phyloP scores from a whole-genome alignment of 257 asterid species.

The Coffea canephora region DNA sequence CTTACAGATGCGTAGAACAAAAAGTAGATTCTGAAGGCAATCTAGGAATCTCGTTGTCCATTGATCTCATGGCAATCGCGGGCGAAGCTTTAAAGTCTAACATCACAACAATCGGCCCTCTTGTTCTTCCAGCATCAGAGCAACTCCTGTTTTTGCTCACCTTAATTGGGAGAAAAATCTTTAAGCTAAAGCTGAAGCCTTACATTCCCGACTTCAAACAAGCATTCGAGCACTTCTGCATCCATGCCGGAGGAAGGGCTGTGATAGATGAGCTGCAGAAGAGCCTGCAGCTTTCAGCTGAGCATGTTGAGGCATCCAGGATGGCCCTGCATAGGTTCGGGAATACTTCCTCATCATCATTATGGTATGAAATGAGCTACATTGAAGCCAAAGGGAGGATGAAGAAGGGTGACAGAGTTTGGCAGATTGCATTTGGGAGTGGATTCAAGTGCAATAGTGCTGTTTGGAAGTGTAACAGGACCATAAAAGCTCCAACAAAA shows the following conservation, averaged over 20 bases:
- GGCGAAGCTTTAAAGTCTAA: slow-evolving; percentile 85
- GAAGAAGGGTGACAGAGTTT: slow-evolving; percentile 70
- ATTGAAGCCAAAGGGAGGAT: slow-evolving; percentile 79
- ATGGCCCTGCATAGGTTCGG: slow-evolving; percentile 84
- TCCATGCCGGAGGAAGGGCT: slow-evolving; percentile 90
- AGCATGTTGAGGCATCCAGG: slow-evolving; percentile 90
- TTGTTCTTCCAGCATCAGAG: slow-evolving; percentile 81
- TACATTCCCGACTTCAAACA: slow-evolving; percentile 82
- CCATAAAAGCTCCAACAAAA: slow-evolving; percentile 48
- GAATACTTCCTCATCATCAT: slow-evolving; percentile 76
- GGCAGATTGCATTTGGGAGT: slow-evolving; percentile 92
- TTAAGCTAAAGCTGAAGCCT: slow-evolving; percentile 81
- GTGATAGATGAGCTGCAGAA: slow-evolving; percentile 91
- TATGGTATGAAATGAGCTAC: slow-evolving; percentile 74
- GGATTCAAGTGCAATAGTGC: slow-evolving; percentile 88
- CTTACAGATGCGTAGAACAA: slow-evolving; percentile 65
- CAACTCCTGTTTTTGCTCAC: slow-evolving; percentile 75
- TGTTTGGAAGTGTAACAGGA: slow-evolving; percentile 73
- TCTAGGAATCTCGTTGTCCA: slow-evolving; percentile 71
- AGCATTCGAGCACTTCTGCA: slow-evolving; percentile 83
- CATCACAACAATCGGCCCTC: slow-evolving; percentile 79
- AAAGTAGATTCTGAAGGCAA: slow-evolving; percentile 78
- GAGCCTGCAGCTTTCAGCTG: slow-evolving; percentile 71
- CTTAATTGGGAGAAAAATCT: slow-evolving; percentile 68
- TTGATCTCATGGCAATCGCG: slow-evolving; percentile 82